phyloP scores from a whole-genome alignment of 345 rosid species.

The Ceriops tagal region DNA sequence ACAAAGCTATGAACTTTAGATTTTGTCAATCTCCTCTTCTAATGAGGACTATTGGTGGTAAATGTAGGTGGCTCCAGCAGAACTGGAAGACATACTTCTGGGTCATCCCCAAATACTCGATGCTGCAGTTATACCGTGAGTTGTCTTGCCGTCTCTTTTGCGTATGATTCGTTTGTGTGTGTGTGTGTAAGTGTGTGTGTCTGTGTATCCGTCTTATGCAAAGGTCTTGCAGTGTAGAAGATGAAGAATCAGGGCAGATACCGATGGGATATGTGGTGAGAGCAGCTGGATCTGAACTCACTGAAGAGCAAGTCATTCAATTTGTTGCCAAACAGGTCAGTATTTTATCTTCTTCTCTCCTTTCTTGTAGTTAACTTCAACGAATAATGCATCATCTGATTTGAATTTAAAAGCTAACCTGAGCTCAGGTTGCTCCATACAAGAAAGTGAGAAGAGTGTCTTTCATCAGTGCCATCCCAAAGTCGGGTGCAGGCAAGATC shows the following conservation, averaged over 20 bases:
- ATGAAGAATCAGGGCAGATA: conserved; percentile 60
- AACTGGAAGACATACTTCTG: conserved; percentile 55
- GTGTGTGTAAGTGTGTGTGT: background rate
- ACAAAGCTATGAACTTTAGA: no score
- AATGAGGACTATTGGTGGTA: background rate
- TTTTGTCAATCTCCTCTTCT: background rate
- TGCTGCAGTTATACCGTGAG: conserved; percentile 61
- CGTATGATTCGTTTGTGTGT: background rate
- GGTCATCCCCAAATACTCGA: conserved; percentile 49
- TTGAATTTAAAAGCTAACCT: background rate
- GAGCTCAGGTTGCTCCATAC: conserved; percentile 59
- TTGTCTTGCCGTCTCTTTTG: conserved; percentile 2
- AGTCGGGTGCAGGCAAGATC: conserved; percentile 64
- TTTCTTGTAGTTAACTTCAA: background rate
- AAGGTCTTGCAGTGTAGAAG: conserved; percentile 43
- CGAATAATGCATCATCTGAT: background rate
- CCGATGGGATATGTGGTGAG: conserved; percentile 70
- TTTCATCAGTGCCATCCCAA: conserved; percentile 49
- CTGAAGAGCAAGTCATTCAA: conserved; percentile 45
- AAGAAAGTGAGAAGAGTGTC: conserved; percentile 58
- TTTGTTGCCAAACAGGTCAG: conserved; percentile 55
- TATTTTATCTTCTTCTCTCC: background rate
- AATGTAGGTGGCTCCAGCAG: conserved; percentile 64
- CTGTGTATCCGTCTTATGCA: background rate
- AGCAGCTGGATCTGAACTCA: conserved; percentile 40